Evolutionary conservation across 176 grass and related monocot genomes (phyloP), one percentile per base, ranked within the genome.

Genomic region (Stipa capillata): DNA sequence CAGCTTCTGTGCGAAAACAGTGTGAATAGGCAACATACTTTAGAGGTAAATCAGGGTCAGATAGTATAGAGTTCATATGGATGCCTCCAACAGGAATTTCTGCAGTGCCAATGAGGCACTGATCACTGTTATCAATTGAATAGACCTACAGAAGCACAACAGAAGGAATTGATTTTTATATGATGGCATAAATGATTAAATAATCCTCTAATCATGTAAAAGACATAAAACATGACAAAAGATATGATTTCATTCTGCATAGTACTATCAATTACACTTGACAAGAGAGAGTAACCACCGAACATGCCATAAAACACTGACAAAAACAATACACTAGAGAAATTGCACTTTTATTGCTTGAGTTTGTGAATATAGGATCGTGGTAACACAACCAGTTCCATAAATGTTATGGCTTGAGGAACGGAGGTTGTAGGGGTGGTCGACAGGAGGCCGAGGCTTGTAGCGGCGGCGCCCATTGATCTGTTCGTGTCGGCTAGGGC

Each of bases 51-150:
- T 35, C 56, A 74, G 87, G 85, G 70, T 93, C 90, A 15, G 61
- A 48, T 52, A 98, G 85, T 87, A 98, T 94, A 31, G 96, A 92
- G 65, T 98, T 88, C 92, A 98, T 93, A 74, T 98, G 96, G 73
- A 98, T 98, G 77, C 96, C 96, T 52, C 96, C 92, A 16, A 98
- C 96, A 69, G 92, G 92, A 87, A 98, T 98, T 77, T 98, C 96
- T 28, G 92, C 96, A 33, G 92, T 98, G 68, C 96, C 96, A 79
- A 98, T 94, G 48, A 98, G 92, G 79, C 96, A 98, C 75, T 98
- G 96, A 32, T 98, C 96, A 53, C 78, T 94, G 80, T 63, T 75
- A 70, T 89, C 88, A 50, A 93, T 93, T 73, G 90, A 93, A 83
- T 93, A 97, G 7, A 97, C 88, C 90, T 93, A 69, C 20, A 36